Evolutionary conservation across 108 stramenopile species (phyloP).

Genomic region (Nitzschia sp.): DNA sequence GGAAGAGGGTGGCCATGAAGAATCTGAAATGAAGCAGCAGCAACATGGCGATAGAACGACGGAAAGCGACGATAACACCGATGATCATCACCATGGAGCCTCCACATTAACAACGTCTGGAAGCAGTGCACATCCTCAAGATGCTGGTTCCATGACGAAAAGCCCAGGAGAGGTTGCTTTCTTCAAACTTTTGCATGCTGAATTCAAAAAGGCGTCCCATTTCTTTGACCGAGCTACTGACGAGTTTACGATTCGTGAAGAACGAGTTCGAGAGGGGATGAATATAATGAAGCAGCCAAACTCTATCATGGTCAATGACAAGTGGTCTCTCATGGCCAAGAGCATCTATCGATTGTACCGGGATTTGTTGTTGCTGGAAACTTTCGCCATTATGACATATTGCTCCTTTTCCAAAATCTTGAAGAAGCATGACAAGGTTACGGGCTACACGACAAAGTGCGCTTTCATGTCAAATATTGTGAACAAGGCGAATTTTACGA

Average conservation of each 20-base stretch:
- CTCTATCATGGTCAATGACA: constrained; percentile 80
- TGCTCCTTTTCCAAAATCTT: constrained; percentile 96
- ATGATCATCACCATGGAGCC: not conserved
- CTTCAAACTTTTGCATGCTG: constrained; percentile 85
- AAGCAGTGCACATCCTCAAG: constrained; percentile 1
- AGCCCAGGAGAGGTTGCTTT: constrained; percentile 86
- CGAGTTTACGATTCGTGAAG: constrained; percentile 83
- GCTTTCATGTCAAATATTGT: constrained; percentile 89
- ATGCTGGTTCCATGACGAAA: constrained; percentile 28
- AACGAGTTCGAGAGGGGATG: constrained; percentile 85
- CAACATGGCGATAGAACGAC: constrained; percentile 33
- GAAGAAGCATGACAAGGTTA: constrained; percentile 99
- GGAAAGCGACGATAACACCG: constrained; percentile 4
- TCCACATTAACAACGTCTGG: not conserved
- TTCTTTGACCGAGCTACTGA: constrained; percentile 84
- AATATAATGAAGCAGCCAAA: constrained; percentile 76
- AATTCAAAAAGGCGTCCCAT: constrained; percentile 87
- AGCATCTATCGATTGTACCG: constrained; percentile 89
- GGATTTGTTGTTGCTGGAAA: constrained; percentile 95
- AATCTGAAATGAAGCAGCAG: constrained; percentile 9
- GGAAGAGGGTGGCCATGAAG: not conserved
- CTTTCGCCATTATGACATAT: constrained; percentile 98
- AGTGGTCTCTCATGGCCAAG: constrained; percentile 86
- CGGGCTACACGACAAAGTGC: constrained; percentile 77
- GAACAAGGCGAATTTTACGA: constrained; percentile 84